Base-by-base conservation (phyloP, 164 flowering plant genomes). In the Liriodendron chinense region DNA sequence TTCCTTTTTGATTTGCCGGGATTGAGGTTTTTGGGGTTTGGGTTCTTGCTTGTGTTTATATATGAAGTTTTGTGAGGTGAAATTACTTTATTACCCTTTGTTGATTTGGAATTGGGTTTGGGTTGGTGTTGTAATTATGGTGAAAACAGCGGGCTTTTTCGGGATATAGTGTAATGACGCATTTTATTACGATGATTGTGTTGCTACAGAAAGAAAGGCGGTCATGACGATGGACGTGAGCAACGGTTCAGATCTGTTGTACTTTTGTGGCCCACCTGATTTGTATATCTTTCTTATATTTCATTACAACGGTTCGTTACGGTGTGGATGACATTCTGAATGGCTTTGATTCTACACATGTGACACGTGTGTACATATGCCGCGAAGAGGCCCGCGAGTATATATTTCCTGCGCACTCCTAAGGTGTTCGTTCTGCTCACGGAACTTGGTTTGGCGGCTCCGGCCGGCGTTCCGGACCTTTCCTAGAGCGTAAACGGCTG, bases 251-350 rank as follows among this genome's bases (percentile, higher is more conserved):
- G 43, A 34, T 34, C 43, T 0, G 43, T 34, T 5, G 43, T 34
- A 2, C 1, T 34, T 34, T 34, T 34, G 43, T 34, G 43, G 43
- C 4, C 43, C 43, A 34, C 43, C 43, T 34, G 43, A 34, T 34
- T 2, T 34, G 43, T 34, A 2, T 0, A 34, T 34, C 1, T 34
- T 34, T 2, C 43, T 34, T 34, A 1, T 34, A 34, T 34, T 28
- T 34, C 34, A 1, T 34, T 1, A 0, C 4, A 34, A 0, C 4
- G 0, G 0, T 2, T 34, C 3, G 3, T 0, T 34, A 34, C 5
- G 5, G 43, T 34, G 4, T 5, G 43, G 43, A 34, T 34, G 43
- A 34, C 1, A 34, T 2, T 34, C 5, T 34, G 43, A 34, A 34
- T 34, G 43, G 43, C 43, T 34, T 34, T 34, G 43, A 34, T 34